Evolutionary conservation across 1,139 yeast species (phyloP), one percentile per base, ranked within the genome.

Genomic region (Debaryomycetaceae sp.): DNA sequence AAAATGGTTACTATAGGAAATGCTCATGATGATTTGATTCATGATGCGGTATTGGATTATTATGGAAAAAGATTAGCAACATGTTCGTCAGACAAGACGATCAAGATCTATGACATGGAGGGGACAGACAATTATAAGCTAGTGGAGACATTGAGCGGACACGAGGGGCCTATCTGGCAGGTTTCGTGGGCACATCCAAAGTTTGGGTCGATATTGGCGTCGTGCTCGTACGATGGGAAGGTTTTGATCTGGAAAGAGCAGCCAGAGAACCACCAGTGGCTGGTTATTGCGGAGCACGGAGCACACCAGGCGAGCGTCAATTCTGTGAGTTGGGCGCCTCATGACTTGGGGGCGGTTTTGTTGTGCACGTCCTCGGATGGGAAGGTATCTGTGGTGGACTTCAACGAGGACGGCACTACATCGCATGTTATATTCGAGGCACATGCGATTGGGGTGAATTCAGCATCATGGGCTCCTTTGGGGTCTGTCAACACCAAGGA

Each of bases 161-260:
- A 92, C 62, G 96, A 89, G 49, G 98, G 98, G 17, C 98, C 98
- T 8, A 97, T 94, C 37, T 94, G 99, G 98, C 96, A 92, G 66
- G 95, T 91, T 28, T 81, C 91, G 39, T 92, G 98, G 99, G 98
- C 98, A 2, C 98, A 94, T 61, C 98, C 99, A 33, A 92, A 92
- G 63, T 92, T 92, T 58, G 98, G 98, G 30, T 85, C 89, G 5
- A 87, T 92, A 49, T 73, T 92, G 50, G 98, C 98, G 0, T 85
- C 96, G 22, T 89, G 96, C 51, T 87, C 96, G 1, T 94, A 88
- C 57, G 98, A 92, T 58, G 98, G 98, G 41, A 85, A 84, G 56
- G 98, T 88, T 7, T 69, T 91, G 48, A 82, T 94, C 54, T 92
- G 98, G 98, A 85, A 89, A 58, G 97, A 92, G 62, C 71, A 66